Evolutionary conservation across 257 asterid species (phyloP), one percentile per base, ranked within the genome.

Genomic region (Nicotiana undulata): DNA sequence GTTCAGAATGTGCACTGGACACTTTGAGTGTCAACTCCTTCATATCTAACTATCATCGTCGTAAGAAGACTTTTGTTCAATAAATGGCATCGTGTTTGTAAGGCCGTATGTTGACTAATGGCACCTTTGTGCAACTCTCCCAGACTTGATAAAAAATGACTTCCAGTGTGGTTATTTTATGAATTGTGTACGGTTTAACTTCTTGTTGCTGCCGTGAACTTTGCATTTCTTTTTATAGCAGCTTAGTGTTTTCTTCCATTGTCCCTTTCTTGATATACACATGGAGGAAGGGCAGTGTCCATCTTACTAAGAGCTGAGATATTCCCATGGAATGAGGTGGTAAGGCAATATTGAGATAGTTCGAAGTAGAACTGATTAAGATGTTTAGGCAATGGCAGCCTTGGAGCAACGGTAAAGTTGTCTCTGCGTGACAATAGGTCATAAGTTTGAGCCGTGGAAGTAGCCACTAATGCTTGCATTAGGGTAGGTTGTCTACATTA

Each of bases 1-100:
- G 81, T 87, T 87, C 92, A 89, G 85, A 86, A 90, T 78, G 83
- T 90, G 89, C 89, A 89, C 75, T 91, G 93, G 93, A 86, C 90
- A 0, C 93, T 87, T 79, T 92, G 87, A 91, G 20, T 46, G 60
- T 44, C 77, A 63, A 51, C 61, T 46, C 67, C 29, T 26, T 37
- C 63, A n/a, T 53, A 4, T 55, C 44, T 10, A 32, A 12, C 6
- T 61, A 26, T 26, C 67, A 28, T 63, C 10, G 68, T 63, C 3
- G n/a, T 63, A 28, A n/a, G n/a, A 28, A 63, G 68, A 63, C 68
- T 63, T 26, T 10, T 12, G n/a, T 28, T 26, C 68, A 63, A 28
- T 63, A 63, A 63, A 26, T 63, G 68, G 68, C 15, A 63, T 63
- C n/a, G 29, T 63, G 18, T 51, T 63, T 63, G 40, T 13, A 13